A percentile compares a stretch with the other conserved stretches of the same genome.
Conservation (phyloP, 2,329 filamentous ascomycete genomes). For the Sclerotinia nivalis region DNA sequence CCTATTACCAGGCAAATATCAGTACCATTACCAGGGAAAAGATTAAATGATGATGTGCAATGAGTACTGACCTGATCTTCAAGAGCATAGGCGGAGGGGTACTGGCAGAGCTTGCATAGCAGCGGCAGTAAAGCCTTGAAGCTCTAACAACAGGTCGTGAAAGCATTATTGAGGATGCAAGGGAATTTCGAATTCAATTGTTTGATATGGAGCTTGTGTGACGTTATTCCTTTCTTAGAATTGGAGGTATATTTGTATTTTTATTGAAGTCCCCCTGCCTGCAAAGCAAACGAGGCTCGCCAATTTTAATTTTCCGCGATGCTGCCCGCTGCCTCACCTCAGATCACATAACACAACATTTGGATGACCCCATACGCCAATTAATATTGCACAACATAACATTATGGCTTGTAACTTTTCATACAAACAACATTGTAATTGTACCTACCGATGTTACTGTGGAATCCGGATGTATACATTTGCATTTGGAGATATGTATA, state of each 20-base stretch:
- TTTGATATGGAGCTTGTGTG: not conserved
- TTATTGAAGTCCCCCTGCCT: not conserved
- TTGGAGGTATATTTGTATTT: not conserved
- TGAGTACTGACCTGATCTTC: conserved; percentile 41
- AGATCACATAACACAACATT: conserved; percentile 8
- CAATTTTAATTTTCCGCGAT: conserved; percentile 6
- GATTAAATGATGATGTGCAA: not conserved
- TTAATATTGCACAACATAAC: not conserved
- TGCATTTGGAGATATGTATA: not conserved
- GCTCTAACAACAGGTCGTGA: conserved; percentile 31
- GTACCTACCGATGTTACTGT: not conserved
- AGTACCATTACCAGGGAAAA: not conserved
- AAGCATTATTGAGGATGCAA: conserved; percentile 27
- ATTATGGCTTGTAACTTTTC: not conserved
- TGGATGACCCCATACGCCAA: not conserved
- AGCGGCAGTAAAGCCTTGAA: conserved; percentile 34
- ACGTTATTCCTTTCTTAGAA: not conserved
- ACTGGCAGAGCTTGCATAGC: conserved; percentile 35
- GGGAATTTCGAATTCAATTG: not conserved
- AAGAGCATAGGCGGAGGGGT: conserved; percentile 41
- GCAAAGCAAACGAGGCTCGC: conserved; percentile 16
- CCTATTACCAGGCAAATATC: conserved; percentile 29
- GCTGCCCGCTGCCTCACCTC: not conserved
- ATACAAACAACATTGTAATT: not conserved
- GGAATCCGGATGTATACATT: not conserved